Evolutionary conservation across 148 eudicot species (phyloP).

Genomic region (Camellia granthamiana): DNA sequence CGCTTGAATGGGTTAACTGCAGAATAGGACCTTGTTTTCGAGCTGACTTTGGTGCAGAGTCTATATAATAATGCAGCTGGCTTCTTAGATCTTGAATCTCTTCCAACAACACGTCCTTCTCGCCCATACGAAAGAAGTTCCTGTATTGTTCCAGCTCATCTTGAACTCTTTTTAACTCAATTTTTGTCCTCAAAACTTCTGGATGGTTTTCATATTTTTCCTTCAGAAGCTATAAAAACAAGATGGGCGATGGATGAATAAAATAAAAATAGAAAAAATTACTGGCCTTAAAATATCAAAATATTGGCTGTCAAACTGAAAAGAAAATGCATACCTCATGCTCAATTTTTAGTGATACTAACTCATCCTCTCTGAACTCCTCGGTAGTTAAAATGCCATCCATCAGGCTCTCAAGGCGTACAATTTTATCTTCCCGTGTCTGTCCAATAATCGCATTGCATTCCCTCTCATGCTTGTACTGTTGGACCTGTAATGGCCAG

Average conservation of each 20-base stretch:
- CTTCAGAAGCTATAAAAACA: slow-evolving; percentile 58
- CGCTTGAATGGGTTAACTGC: slow-evolving; percentile 56
- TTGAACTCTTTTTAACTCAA: slow-evolving; percentile 69
- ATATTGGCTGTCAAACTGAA: background rate
- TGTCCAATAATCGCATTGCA: slow-evolving; percentile 84
- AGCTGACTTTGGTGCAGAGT: slow-evolving; percentile 45
- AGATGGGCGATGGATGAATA: background rate
- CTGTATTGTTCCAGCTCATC: slow-evolving; percentile 73
- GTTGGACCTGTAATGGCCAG: slow-evolving; percentile 67
- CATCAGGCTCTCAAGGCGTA: slow-evolving; percentile 90
- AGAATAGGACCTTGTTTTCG: slow-evolving; percentile 42
- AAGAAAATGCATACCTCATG: slow-evolving; percentile 51
- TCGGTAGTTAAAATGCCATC: slow-evolving; percentile 87
- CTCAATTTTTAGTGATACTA: slow-evolving; percentile 64
- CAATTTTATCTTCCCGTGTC: slow-evolving; percentile 90
- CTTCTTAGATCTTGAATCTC: slow-evolving; percentile 84
- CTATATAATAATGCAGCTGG: slow-evolving; percentile 74
- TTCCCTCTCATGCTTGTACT: slow-evolving; percentile 96
- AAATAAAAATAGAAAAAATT: background rate
- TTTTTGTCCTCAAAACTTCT: slow-evolving; percentile 66
- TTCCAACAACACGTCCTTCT: slow-evolving; percentile 84
- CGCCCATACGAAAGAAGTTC: slow-evolving; percentile 90
- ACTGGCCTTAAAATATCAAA: background rate
- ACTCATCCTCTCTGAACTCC: slow-evolving; percentile 82
- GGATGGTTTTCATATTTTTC: slow-evolving; percentile 91